Evolutionary conservation across 169 alveolate species (phyloP).

Genomic region (Amoebophrya sp.): DNA sequence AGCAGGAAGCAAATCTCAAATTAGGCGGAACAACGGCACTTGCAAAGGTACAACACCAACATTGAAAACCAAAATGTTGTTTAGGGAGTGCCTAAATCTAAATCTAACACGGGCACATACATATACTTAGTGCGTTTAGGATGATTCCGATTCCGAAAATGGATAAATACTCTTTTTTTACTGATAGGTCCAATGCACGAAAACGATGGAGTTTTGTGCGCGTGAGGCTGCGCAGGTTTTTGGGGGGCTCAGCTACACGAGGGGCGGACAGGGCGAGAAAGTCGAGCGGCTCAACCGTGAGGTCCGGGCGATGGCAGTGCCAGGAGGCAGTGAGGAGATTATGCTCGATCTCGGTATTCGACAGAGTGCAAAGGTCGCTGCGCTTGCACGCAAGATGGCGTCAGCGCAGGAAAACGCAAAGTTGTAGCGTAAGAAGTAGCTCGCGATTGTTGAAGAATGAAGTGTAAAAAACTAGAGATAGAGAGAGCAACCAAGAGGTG

Average conservation of each 20-base stretch:
- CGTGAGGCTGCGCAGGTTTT: slow-evolving; percentile 49
- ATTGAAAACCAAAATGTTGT: too few species aligned
- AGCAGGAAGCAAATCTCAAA: slow-evolving; percentile 40
- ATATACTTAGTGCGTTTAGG: too few species aligned
- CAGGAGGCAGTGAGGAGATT: slow-evolving; percentile 51
- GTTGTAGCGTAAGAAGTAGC: slow-evolving; percentile 34
- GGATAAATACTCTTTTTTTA: too few species aligned
- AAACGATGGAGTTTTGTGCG: slow-evolving; percentile 43
- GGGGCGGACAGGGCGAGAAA: slow-evolving; percentile 52
- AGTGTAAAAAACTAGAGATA: too few species aligned
- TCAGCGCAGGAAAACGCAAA: slow-evolving; percentile 35
- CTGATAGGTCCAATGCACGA: slow-evolving; percentile 46
- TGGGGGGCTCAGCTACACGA: slow-evolving; percentile 45
- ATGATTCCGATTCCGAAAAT: too few species aligned
- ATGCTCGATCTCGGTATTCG: slow-evolving; percentile 46
- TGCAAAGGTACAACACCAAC: too few species aligned
- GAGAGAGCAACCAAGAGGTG: too few species aligned
- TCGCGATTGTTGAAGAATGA: too few species aligned
- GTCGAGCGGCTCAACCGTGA: slow-evolving; percentile 51
- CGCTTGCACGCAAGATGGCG: slow-evolving; percentile 38
- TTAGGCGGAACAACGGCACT: slow-evolving; percentile 45
- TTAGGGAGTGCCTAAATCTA: too few species aligned
- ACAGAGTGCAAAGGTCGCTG: slow-evolving; percentile 44
- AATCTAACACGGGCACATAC: too few species aligned
- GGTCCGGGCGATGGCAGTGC: slow-evolving; percentile 48